Base-by-base conservation (phyloP, 768 basidiomycete species). In the Crassisporium funariophilum region DNA sequence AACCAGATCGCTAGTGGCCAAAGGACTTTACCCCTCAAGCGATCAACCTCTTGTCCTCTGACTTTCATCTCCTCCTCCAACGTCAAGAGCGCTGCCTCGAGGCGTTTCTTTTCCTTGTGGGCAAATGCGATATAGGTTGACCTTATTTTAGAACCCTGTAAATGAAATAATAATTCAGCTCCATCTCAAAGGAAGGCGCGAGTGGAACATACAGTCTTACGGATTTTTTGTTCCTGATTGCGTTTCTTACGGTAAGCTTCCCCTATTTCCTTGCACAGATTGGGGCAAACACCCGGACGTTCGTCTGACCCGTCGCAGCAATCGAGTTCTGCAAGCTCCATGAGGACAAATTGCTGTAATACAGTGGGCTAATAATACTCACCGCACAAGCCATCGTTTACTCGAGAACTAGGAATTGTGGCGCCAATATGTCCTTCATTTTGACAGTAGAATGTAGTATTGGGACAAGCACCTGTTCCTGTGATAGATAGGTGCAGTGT, bases 281-380 rank as follows among this genome's bases (percentile, higher is more conserved):
- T 84, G 25, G 76, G 67, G 64, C 97, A 99, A 12, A 86, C 74
- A 13, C 92, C 92, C 8, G 79, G 66, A 19, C 73, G 77, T 69
- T 99, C 97, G 66, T 99, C 95, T 0, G 93, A 92, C 10, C 95
- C 95, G 56, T 99, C 95, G 60, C 95, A 99, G 58, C 95, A 99
- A 61, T 91, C 82, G 1, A 79, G 76, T 63, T 99, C 95, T 97
- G 54, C 4, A 15, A 3, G 12, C 9, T 9, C 4, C 16, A 37
- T 71, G 33, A 67, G 56, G 40, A 21, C 25, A 9, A 19, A 23
- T 16, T 23, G 1, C 15, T 16, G 8, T 11, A 21, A 33, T 10
- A 33, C 4, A 15, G 1, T 11, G 13, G n/a, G 29, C 4, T 22
- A 10, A 3, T 24, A 29, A 20, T 9, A 71, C 87, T 15, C 61